A percentile compares a stretch with the other conserved stretches of the same genome.
phyloP scores from a whole-genome alignment of 306 rosid species.

The Medicago arabica region DNA sequence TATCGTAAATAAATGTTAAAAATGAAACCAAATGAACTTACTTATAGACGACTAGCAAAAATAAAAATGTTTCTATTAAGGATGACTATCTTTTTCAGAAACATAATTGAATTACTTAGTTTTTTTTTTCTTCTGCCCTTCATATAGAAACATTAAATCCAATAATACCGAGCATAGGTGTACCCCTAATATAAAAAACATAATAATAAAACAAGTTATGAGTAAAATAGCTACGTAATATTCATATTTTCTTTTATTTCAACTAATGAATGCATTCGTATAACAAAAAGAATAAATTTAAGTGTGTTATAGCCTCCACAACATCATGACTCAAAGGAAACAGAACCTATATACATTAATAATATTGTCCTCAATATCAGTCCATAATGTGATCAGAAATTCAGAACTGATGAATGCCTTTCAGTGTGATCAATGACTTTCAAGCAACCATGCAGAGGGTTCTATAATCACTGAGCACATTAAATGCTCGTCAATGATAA shows the following conservation, averaged over 20 bases:
- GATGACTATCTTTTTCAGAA: no score
- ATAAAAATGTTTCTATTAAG: no score
- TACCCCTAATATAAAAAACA: no score
- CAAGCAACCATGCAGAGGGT: conserved; percentile 36
- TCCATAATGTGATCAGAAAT: conserved; percentile 39
- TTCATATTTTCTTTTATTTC: not conserved
- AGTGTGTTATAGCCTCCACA: conserved; percentile 11
- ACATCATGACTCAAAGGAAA: conserved; percentile 30
- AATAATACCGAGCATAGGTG: no score
- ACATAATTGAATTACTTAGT: no score
- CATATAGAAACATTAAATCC: no score
- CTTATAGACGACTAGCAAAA: no score
- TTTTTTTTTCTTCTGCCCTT: no score
- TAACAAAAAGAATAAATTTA: conserved; percentile 37
- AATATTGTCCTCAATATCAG: not conserved
- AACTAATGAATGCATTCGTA: not conserved
- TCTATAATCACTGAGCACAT: conserved; percentile 44
- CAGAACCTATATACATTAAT: conserved; percentile 8
- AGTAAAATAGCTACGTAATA: no score
- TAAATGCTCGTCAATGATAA: conserved; percentile 42
- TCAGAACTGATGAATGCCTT: conserved; percentile 38
- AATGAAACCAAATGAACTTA: no score
- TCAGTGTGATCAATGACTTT: conserved; percentile 36
- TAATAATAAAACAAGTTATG: no score
- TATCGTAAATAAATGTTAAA: no score